phyloP scores from a whole-genome alignment of 306 rosid genomes.

The Lagenaria siceraria region DNA sequence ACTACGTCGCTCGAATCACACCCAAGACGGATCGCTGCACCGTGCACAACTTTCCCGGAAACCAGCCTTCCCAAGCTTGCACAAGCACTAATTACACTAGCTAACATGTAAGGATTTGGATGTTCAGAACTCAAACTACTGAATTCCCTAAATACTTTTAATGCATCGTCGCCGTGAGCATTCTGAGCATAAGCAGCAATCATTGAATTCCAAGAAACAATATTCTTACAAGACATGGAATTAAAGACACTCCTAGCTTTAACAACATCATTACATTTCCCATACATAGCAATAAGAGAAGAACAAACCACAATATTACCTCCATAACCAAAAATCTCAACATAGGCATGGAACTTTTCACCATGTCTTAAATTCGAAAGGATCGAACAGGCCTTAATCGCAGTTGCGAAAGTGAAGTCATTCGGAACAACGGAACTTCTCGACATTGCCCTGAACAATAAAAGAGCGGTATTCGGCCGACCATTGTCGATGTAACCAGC shows the following conservation, averaged over 20 bases:
- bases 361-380: conserved; percentile 41
- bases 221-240: conserved; percentile 41
- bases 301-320: conserved; percentile 47
- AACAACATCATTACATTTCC: conserved; percentile 54
- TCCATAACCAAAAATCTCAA: conserved; percentile 37
- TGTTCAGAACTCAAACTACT: conserved; percentile 14
- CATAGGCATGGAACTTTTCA: conserved; percentile 35
- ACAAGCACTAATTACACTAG: conserved; percentile 53
- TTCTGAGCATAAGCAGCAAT: conserved; percentile 66
- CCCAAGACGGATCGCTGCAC: conserved; percentile 38
- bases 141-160: conserved; percentile 42
- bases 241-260: conserved; percentile 47
- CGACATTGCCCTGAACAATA: conserved; percentile 33
- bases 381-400: conserved; percentile 53
- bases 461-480: conserved; percentile 31
- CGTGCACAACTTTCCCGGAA: conserved; percentile 60
- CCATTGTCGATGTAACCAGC: conserved; percentile 35
- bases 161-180: conserved; percentile 45
- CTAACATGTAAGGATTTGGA: conserved; percentile 70
- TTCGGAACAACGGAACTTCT: conserved; percentile 38
- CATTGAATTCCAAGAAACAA: conserved; percentile 85
- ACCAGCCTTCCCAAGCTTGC: conserved; percentile 61
- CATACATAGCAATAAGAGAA: conserved; percentile 71
- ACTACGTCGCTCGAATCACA: conserved; percentile 40
- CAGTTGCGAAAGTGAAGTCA: conserved; percentile 57